Percentiles rank a stretch among this genome's conserved stretches.
Evolutionary conservation across 495 filamentous ascomycete genomes (phyloP).

Genomic region (Hypoxylon subgilvum): DNA sequence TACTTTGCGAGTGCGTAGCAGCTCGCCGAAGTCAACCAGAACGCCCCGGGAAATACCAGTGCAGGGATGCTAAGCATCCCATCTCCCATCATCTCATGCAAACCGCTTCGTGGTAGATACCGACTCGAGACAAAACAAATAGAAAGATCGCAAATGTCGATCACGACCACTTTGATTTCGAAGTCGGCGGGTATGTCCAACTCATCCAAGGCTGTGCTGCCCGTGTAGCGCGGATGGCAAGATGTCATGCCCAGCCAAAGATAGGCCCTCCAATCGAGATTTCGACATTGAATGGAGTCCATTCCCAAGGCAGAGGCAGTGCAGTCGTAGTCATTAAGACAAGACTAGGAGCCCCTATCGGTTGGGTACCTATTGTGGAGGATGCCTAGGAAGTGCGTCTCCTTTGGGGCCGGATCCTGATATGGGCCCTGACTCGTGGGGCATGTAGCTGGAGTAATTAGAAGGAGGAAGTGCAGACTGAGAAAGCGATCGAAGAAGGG

Average conservation of each 20-base stretch:
- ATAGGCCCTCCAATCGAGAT: background rate
- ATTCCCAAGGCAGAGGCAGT: background rate
- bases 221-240: too few species aligned
- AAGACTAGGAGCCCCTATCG: background rate
- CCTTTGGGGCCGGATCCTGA: conserved; percentile 13
- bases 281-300: background rate
- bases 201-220: background rate
- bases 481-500: conserved; percentile 27
- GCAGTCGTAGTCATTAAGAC: background rate
- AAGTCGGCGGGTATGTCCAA: background rate
- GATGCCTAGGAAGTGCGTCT: conserved; percentile 22
- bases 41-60: too few species aligned
- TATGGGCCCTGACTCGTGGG: conserved; percentile 21
- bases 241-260: background rate
- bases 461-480: conserved; percentile 20
- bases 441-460: conserved; percentile 21
- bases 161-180: background rate
- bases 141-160: background rate
- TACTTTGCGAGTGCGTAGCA: too few species aligned
- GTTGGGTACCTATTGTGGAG: conserved; percentile 12
- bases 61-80: too few species aligned
- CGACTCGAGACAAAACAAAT: background rate
- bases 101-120: too few species aligned
- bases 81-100: too few species aligned
- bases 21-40: too few species aligned